Percentiles rank a stretch among this genome's conserved stretches.
Conservation (phyloP, 2,329 filamentous ascomycete species). For the Cryoendolithus antarcticus region DNA sequence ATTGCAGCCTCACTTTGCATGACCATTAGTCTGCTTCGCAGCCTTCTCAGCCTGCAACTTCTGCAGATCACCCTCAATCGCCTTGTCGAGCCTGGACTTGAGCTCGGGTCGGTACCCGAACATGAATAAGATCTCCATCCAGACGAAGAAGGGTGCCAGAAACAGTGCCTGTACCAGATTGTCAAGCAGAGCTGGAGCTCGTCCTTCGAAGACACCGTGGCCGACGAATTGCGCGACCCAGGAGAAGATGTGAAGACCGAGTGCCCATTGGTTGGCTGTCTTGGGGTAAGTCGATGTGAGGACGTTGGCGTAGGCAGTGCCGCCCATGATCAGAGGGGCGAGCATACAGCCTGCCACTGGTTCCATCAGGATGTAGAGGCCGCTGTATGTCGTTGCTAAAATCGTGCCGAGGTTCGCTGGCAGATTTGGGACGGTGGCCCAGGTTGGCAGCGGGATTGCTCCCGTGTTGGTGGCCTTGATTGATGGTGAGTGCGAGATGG, state of each 20-base stretch:
- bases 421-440: constrained; percentile 43
- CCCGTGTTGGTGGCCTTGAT: constrained; percentile 45
- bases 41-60: constrained; percentile 55
- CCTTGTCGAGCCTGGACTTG: constrained; percentile 65
- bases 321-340: constrained; percentile 61
- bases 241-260: constrained; percentile 56
- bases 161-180: constrained; percentile 87
- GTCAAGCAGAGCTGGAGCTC: constrained; percentile 79
- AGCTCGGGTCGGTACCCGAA: constrained; percentile 84
- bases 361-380: constrained; percentile 82
- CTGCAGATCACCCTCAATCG: constrained; percentile 61
- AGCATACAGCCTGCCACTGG: constrained; percentile 77
- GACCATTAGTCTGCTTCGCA: constrained; percentile 21
- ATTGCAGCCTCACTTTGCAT: constrained; percentile 3
- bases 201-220: constrained; percentile 76
- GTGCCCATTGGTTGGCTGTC: constrained; percentile 51
- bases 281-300: constrained; percentile 52
- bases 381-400: constrained; percentile 51
- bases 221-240: constrained; percentile 90
- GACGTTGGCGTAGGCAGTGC: constrained; percentile 64
- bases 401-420: constrained; percentile 49
- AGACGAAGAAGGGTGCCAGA: constrained; percentile 90
- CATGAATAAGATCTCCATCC: constrained; percentile 85
- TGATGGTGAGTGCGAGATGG: constrained; percentile 1
- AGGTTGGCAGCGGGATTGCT: constrained; percentile 41